Percentiles rank a stretch among this genome's conserved stretches.
Evolutionary conservation across 2,329 filamentous ascomycete species (phyloP).

Genomic region (Raffaelea arxii): DNA sequence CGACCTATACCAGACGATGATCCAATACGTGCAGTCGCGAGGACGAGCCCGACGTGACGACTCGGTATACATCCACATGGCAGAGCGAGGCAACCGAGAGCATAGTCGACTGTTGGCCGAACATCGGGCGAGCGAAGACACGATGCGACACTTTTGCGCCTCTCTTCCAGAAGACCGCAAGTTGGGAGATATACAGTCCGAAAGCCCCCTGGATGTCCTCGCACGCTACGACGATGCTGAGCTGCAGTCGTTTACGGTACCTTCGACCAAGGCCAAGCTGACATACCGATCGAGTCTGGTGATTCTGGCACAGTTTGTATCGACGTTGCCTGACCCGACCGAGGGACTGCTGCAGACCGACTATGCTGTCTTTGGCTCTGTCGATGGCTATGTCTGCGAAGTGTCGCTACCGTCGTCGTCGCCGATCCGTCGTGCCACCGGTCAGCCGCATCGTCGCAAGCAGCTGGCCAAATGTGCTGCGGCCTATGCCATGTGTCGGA

Average conservation of each 20-base stretch:
- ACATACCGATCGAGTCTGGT: constrained; percentile 66
- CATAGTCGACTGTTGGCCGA: constrained; percentile 50
- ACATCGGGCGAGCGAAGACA: constrained; percentile 47
- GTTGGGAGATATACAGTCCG: no score
- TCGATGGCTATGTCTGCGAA: constrained; percentile 60
- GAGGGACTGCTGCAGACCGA: constrained; percentile 30
- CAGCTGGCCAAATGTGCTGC: constrained; percentile 76
- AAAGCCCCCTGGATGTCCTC: constrained; percentile 46
- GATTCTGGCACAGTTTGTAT: constrained; percentile 64
- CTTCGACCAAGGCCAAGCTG: constrained; percentile 63
- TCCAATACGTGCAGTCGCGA: constrained; percentile 89
- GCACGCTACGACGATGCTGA: constrained; percentile 45
- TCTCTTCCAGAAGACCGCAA: constrained; percentile 65
- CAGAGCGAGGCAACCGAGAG: constrained; percentile 57
- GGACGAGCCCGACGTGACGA: constrained; percentile 70
- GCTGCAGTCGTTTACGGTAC: constrained; percentile 49
- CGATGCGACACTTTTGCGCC: constrained; percentile 68
- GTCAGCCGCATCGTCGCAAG: constrained; percentile 58
- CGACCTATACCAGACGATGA: constrained; percentile 80
- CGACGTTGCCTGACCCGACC: constrained; percentile 47
- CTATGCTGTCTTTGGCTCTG: constrained; percentile 48
- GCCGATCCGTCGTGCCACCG: constrained; percentile 57
- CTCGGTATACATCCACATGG: constrained; percentile 78
- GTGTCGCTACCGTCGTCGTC: constrained; percentile 68
- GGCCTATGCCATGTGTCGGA: constrained; percentile 72